Percentiles rank a stretch among this genome's conserved stretches.
Evolutionary conservation across 106 monocot species (phyloP).

Genomic region (Agapanthus africanus): DNA sequence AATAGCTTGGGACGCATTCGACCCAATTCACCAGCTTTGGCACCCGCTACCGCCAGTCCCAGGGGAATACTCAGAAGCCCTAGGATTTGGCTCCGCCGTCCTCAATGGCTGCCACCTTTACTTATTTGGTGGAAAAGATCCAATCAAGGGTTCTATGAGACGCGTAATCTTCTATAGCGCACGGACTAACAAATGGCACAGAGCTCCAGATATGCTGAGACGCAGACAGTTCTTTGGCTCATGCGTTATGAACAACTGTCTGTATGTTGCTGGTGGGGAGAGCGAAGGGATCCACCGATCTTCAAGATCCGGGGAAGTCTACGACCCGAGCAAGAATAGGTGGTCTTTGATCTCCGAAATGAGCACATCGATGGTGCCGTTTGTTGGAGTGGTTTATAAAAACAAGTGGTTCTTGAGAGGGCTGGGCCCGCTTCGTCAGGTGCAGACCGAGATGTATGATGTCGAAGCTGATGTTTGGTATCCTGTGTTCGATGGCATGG

Average conservation of each 20-base stretch:
- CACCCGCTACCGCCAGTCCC: slow-evolving; percentile 39
- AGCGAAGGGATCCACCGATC: slow-evolving; percentile 15
- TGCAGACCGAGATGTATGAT: slow-evolving; percentile 28
- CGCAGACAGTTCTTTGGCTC: slow-evolving; percentile 31
- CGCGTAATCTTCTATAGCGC: slow-evolving; percentile 40
- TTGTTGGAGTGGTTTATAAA: slow-evolving; percentile 23
- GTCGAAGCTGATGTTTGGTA: slow-evolving; percentile 22
- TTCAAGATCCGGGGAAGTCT: slow-evolving; percentile 31
- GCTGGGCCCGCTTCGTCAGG: slow-evolving; percentile 29
- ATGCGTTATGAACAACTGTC: slow-evolving; percentile 37
- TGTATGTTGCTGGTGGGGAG: slow-evolving; percentile 45
- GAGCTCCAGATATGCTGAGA: slow-evolving; percentile 45
- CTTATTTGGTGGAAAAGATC: slow-evolving; percentile 33
- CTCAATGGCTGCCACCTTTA: slow-evolving; percentile 42
- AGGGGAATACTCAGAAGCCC: slow-evolving; percentile 24
- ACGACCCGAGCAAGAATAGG: slow-evolving; percentile 36
- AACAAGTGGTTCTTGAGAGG: slow-evolving; percentile 40
- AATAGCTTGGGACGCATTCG: slow-evolving; percentile 36
- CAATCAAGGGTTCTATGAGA: slow-evolving; percentile 28
- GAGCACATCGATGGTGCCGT: slow-evolving; percentile 37
- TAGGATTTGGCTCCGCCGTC: slow-evolving; percentile 38
- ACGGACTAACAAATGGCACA: slow-evolving; percentile 42
- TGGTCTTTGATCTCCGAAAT: slow-evolving; percentile 34
- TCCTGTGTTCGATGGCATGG: slow-evolving; percentile 31
- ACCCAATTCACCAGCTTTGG: slow-evolving; percentile 27